Evolutionary conservation across 768 basidiomycete genomes (phyloP), one percentile per base, ranked within the genome.

Genomic region (Neoboletus subvelutipes): DNA sequence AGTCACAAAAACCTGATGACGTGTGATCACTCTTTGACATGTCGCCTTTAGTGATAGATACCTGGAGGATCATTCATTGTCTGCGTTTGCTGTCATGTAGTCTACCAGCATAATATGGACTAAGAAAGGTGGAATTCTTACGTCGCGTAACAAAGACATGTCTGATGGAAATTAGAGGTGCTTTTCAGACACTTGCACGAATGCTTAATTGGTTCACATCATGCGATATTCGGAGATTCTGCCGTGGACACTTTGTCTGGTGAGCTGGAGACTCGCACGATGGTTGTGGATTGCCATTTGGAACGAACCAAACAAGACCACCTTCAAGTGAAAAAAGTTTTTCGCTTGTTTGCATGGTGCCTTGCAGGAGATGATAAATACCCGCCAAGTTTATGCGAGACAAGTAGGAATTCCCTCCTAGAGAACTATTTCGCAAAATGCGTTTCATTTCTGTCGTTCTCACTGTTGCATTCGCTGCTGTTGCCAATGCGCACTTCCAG

Each of bases 401-500:
- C 17, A 9, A 24, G n/a, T 18, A 22, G 20, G 28, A 43, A 33
- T 6, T 31, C 34, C 40, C 47, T 47, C 31, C 12, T 36, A 18
- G 28, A 49, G 36, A 33, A 5, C n/a, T 22, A 26, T 54, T 45
- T 18, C 29, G 11, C 31, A 53, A 18, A 18, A 80, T 80, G 78
- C 69, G 56, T 56, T 59, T 75, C 62, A 24, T 73, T 29, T 57
- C 72, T 55, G 46, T 77, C 45, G 40, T 73, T 55, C 34, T 81
- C 55, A 54, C 83, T 28, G 65, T 72, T 37, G 63, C 70, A 36
- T 68, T 81, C 24, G 71, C 75, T 15, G 65, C 78, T 34, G 68
- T 74, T 41, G 84, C 76, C 31, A 76, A 74, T 47, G 91, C 90
- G 9, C 92, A 95, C 71, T 94, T 94, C 74, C 86, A 88, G 62